Base-by-base conservation (phyloP, 176 grass and related monocot species). In the Raddia guianensis region DNA sequence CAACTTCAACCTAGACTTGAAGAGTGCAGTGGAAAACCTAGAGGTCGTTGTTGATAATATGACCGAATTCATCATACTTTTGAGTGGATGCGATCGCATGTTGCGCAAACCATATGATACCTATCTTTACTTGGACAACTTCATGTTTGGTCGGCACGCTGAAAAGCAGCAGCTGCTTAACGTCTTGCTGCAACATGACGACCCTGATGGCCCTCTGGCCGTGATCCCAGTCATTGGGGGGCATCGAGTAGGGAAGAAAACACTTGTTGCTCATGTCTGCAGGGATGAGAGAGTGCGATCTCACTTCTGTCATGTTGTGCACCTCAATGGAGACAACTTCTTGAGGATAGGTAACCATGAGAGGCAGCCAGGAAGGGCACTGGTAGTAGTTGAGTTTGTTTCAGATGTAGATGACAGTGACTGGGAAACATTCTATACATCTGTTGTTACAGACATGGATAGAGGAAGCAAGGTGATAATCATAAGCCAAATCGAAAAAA, bases 401-500 rank as follows among this genome's bases (percentile, higher is more conserved):
- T 12, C 61, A 14, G 9, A 67, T 6, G 20, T 61, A 0, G 3
- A 71, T 5, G 20, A 71, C 4, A 18, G n/a, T 6, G 43, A 13
- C 0, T 71, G 67, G 79, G 0, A 8, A 61, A 27, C 27, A 27
- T 27, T 27, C 27, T 27, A 27, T 27, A 27, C 53, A 35, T 0
- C 14, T 0, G 1, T 71, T 1, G 27, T 27, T 27, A 3, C 53
- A 8, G 7, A 14, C 14, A 70, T 60, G 21, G 27, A 16, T 0
- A 49, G 0, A 13, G 54, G 10, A 49, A 72, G 68, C 12, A 81
- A 62, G 11, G 66, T 71, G 14, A 71, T 81, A 46, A 49, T 81
- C 12, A 0, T 71, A 46, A 71, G 66, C 32, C 7, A 0, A 9
- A 0, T 7, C 4, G 5, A 35, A 37, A 60, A 3, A 11, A 0